Conservation (phyloP, 1,139 yeast species). For the Eremothecium coryli region DNA sequence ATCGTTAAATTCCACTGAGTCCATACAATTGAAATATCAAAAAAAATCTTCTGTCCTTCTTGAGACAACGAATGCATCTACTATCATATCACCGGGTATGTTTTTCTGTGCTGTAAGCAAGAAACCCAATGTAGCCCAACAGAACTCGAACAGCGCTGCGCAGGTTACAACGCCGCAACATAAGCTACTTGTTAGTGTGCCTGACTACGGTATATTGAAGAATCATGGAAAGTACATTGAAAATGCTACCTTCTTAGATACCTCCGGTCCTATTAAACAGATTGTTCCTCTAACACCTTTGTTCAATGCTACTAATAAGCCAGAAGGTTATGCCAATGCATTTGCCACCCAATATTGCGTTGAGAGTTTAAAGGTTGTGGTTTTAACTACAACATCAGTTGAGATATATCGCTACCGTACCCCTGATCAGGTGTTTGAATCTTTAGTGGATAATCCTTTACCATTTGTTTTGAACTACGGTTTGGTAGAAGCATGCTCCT, state of each 20-base stretch:
- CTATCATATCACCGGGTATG: constrained; percentile 74
- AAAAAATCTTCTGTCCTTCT: constrained; percentile 36
- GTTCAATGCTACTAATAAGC: constrained; percentile 61
- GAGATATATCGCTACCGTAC: constrained; percentile 68
- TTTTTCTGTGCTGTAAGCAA: constrained; percentile 46
- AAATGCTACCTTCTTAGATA: constrained; percentile 67
- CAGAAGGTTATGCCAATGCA: constrained; percentile 73
- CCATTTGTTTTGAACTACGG: constrained; percentile 51
- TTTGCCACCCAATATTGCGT: constrained; percentile 75
- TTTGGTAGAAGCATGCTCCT: constrained; percentile 72
- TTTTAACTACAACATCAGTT: constrained; percentile 72
- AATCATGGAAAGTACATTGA: constrained; percentile 64
- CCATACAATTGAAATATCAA: constrained; percentile 32
- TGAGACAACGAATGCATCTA: constrained; percentile 36
- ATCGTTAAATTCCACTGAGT: constrained; percentile 24
- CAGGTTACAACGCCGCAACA: constrained; percentile 17
- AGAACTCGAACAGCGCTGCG: constrained; percentile 2
- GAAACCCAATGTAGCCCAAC: constrained; percentile 17
- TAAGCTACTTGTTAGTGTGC: constrained; percentile 62
- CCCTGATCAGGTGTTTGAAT: constrained; percentile 67
- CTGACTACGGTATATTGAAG: constrained; percentile 76
- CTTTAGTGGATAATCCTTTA: constrained; percentile 48
- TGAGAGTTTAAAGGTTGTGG: constrained; percentile 60
- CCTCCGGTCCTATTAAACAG: constrained; percentile 60
- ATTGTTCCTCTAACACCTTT: constrained; percentile 62